Evolutionary conservation across 805 yeast species (phyloP).

Genomic region (Yamadazyma tumulicola): DNA sequence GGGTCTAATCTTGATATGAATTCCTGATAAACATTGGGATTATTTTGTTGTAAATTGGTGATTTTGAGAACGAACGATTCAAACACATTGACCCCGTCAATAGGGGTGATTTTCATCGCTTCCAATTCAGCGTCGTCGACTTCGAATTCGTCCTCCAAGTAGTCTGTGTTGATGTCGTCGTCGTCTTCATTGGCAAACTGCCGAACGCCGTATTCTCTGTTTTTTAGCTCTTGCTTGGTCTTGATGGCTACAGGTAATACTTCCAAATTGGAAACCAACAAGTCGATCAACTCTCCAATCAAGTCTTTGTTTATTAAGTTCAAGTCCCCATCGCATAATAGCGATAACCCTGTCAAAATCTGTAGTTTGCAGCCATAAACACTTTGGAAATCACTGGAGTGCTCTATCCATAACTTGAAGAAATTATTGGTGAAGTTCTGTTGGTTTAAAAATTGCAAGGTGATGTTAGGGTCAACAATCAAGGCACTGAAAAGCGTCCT

Average conservation of each 20-base stretch:
- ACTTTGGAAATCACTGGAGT: constrained; percentile 45
- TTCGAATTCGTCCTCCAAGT: constrained; percentile 35
- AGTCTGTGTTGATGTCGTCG: constrained; percentile 29
- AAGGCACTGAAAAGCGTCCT: constrained; percentile 40
- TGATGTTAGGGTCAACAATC: constrained; percentile 35
- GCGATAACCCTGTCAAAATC: constrained; percentile 42
- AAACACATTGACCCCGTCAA: constrained; percentile 75
- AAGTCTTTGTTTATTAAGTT: constrained; percentile 27
- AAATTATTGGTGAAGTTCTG: constrained; percentile 36
- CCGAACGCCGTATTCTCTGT: constrained; percentile 34
- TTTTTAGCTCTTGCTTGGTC: constrained; percentile 42
- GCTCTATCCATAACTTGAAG: constrained; percentile 47
- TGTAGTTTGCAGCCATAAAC: constrained; percentile 56
- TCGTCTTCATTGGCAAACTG: constrained; percentile 22
- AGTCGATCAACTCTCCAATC: constrained; percentile 34
- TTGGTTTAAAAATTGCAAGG: constrained; percentile 35
- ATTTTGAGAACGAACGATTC: constrained; percentile 58
- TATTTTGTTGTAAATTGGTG: constrained; percentile 43
- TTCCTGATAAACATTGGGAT: constrained; percentile 46
- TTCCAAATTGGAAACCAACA: constrained; percentile 40
- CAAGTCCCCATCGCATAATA: constrained; percentile 31
- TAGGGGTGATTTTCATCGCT: constrained; percentile 74
- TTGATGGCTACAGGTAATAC: constrained; percentile 48
- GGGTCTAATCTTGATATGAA: constrained; percentile 40
- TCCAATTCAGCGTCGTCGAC: constrained; percentile 76